Evolutionary conservation across 805 yeast species (phyloP), one percentile per base, ranked within the genome.

Genomic region (Hanseniaspora lachancei): DNA sequence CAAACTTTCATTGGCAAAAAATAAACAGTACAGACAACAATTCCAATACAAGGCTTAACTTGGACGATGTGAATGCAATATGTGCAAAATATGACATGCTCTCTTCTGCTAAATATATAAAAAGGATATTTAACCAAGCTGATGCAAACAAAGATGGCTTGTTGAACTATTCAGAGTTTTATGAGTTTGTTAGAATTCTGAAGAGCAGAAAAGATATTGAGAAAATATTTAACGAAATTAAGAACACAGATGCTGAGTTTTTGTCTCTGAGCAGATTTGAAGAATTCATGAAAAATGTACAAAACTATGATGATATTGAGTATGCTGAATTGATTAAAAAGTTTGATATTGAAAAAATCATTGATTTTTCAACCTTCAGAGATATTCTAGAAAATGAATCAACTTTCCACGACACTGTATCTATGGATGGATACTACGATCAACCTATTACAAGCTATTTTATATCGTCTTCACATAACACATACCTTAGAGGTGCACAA

Each of bases 391-490:
- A 67, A 1, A 63, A 68, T 2, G 66, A 69, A 27, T 58, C 69
- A 0, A 62, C 69, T 47, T 57, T 64, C 21, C 15, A 20, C 20
- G 38, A 35, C 15, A 39, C 47, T 18, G 59, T 58, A 3, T 54
- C 60, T 3, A 35, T 42, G 1, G 57, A 53, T 2, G 64, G 62
- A 39, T 80, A 81, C 58, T 72, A 77, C 57, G 64, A 78, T 0
- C 71, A 72, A 29, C 97, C 98, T 0, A 64, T 93, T 39, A 86
- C 80, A 64, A 91, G 89, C 62, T 93, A 95, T 66, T 88, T 72
- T 64, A 85, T 95, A 34, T 88, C 96, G 0, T 87, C 97, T 0
- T 89, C 97, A 0, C 99, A 93, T 67, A 93, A 93, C 65, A 93
- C 98, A 0, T 93, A 93, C 63, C 72, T 93, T 3, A 68, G 81